Base-by-base conservation (phyloP, 345 rosid species). In the Syzygium aromaticum region DNA sequence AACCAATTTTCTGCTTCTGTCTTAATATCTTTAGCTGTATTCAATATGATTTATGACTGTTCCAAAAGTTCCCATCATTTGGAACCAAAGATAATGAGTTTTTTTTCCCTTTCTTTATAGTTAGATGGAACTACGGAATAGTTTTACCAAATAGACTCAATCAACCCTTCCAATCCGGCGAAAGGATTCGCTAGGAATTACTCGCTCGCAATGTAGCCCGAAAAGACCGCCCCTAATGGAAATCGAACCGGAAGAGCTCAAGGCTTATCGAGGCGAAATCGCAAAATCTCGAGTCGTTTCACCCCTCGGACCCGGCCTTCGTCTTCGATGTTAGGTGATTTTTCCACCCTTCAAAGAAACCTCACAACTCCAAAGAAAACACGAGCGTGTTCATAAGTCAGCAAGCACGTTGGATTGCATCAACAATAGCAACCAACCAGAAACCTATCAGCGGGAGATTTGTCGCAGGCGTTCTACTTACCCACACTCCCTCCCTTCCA, bases 381-480 rank as follows among this genome's bases (percentile, higher is more conserved):
- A 38, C 7, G 49, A 38, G 27, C 49, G 82, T 38, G 82, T 19
- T 38, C 49, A 10, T 40, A 73, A 38, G 82, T 73, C 49, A 73
- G 82, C 82, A 38, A 21, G 23, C 82, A 73, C 23, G 49, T 38
- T 73, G 82, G 82, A 73, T 73, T 22, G 82, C 82, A 11, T 73
- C 49, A 73, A 73, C 82, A 38, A 73, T 21, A 73, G 13, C 82
- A 73, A 73, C 49, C 82, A 38, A 38, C 82, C 82, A 38, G 49
- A 73, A 38, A 38, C 7, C 27, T 11, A 73, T 73, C 49, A 10
- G 49, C 23, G 10, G 86, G 83, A 61, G 88, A 87, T 84, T 87
- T 49, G 86, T 87, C 84, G 88, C 8, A 54, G 86, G 40, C 86
- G 86, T 51, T 87, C 86, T 53, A 61, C 88, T 87, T 40, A 82